phyloP scores from a whole-genome alignment of 306 rosid genomes.

The Vigna reflexopilosa region DNA sequence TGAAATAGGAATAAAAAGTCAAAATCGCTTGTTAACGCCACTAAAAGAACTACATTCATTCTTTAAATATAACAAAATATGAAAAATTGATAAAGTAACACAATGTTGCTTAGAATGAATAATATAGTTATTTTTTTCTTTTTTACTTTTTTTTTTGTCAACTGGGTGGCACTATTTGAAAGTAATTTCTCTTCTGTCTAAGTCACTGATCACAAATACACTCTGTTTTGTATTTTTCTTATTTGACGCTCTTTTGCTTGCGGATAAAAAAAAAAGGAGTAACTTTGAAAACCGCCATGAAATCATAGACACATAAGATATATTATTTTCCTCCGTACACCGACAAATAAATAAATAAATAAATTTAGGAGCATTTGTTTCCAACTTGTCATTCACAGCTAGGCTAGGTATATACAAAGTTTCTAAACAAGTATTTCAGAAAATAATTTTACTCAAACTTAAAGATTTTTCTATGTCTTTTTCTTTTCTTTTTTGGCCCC shows the following conservation, averaged over 20 bases:
- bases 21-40: no score
- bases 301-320: not conserved
- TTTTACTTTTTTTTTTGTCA: not conserved
- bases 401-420: not conserved
- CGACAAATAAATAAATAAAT: conserved; percentile 1
- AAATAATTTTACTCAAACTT: not conserved
- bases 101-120: no score
- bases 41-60: no score
- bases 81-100: no score
- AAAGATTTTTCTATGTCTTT: not conserved
- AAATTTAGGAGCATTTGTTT: not conserved
- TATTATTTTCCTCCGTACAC: not conserved
- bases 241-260: not conserved
- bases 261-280: not conserved
- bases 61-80: no score
- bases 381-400: not conserved
- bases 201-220: not conserved
- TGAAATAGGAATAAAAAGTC: no score
- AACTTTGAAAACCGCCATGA: not conserved
- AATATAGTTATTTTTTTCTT: no score
- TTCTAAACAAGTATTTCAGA: not conserved
- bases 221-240: not conserved
- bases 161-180: not conserved
- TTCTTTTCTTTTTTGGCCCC: not conserved
- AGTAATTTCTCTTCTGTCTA: not conserved